Evolutionary conservation across 345 rosid species (phyloP).

Genomic region (Geranium rotundifolium): DNA sequence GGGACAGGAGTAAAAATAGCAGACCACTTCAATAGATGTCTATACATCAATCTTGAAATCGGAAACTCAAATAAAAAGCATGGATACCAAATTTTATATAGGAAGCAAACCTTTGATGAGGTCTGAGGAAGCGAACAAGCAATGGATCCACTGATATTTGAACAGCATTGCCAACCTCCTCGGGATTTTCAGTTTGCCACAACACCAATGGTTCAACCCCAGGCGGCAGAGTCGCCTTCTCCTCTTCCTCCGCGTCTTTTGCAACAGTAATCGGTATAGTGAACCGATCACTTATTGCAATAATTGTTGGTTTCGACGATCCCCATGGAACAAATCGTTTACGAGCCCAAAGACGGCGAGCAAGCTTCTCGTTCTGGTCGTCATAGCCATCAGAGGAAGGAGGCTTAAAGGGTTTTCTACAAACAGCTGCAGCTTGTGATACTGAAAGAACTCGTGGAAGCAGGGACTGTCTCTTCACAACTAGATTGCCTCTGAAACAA

Average conservation of each 20-base stretch:
- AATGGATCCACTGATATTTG: conserved; percentile 69
- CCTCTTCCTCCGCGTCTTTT: conserved; percentile 31
- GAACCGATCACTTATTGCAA: conserved; percentile 29
- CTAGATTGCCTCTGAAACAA: conserved; percentile 65
- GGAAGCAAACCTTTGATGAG: conserved; percentile 78
- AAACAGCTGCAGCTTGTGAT: conserved; percentile 74
- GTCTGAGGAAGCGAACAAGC: conserved; percentile 87
- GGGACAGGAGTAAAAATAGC: not conserved
- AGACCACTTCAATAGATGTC: not conserved
- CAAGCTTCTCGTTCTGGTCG: conserved; percentile 41
- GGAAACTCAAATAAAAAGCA: not conserved
- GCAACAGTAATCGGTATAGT: conserved; percentile 13
- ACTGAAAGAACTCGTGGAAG: conserved; percentile 84
- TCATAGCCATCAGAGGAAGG: conserved; percentile 56
- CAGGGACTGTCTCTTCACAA: conserved; percentile 66
- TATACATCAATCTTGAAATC: not conserved
- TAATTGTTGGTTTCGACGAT: conserved; percentile 48
- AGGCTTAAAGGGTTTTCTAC: conserved; percentile 93
- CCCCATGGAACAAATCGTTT: conserved; percentile 97
- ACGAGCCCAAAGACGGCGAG: conserved; percentile 80
- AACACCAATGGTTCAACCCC: conserved; percentile 73
- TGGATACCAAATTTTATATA: conserved; percentile 4
- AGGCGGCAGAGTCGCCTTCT: conserved; percentile 56
- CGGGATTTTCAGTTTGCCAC: conserved; percentile 68
- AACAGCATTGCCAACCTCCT: conserved; percentile 19